Evolutionary conservation across 345 rosid genomes (phyloP).

Genomic region (Trapa incisa): DNA sequence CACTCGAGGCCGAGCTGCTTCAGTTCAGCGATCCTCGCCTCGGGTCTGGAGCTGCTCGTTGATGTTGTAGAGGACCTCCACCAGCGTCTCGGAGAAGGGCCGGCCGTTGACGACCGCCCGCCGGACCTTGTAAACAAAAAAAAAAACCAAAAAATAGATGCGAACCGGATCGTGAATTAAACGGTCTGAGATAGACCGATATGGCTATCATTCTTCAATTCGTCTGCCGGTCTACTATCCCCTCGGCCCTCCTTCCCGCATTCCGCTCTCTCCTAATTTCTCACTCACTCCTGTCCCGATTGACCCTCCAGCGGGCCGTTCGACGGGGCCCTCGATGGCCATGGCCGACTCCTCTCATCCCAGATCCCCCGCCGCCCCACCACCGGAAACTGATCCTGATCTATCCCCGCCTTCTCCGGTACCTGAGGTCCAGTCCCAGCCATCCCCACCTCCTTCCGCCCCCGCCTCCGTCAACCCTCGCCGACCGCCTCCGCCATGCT

Average conservation of each 20-base stretch:
- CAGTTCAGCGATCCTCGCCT: slow-evolving; percentile 14
- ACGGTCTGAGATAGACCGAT: no score
- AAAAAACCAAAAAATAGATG: no score
- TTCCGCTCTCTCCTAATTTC: neutral
- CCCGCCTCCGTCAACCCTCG: slow-evolving; percentile 34
- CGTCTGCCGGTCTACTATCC: no score
- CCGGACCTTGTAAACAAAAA: slow-evolving; percentile 13
- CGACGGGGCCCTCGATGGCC: neutral
- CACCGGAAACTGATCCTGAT: neutral
- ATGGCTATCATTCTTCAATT: no score
- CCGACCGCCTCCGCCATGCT: slow-evolving; percentile 89
- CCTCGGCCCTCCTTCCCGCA: neutral
- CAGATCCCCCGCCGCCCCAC: slow-evolving; percentile 10
- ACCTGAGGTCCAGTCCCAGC: slow-evolving; percentile 3
- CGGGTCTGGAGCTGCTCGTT: slow-evolving; percentile 84
- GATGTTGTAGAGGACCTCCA: slow-evolving; percentile 88
- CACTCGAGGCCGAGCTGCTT: no score
- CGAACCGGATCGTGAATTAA: no score
- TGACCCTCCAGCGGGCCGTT: neutral
- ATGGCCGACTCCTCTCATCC: slow-evolving; percentile 7
- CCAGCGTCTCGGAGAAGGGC: slow-evolving; percentile 87
- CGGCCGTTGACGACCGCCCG: slow-evolving; percentile 86
- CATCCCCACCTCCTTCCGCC: slow-evolving; percentile 10
- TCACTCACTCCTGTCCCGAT: neutral
- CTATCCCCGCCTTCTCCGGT: neutral